Evolutionary conservation across 2,329 filamentous ascomycete species (phyloP), one percentile per base, ranked within the genome.

Genomic region (Fusarium tanahbumbuense): DNA sequence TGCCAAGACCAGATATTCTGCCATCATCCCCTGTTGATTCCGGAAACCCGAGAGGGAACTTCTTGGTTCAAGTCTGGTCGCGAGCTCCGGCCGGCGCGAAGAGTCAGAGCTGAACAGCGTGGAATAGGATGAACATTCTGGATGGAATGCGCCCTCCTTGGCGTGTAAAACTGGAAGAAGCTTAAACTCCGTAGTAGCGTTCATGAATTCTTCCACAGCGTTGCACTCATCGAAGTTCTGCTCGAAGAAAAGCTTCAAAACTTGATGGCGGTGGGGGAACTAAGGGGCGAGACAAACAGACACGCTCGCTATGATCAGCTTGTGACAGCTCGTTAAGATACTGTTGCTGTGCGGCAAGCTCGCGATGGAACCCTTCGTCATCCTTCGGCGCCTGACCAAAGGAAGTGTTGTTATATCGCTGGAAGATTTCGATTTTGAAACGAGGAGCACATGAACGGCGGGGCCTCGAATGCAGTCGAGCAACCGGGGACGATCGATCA

Each of bases 231-330:
- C 32, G 32, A 18, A 37, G 32, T 6, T 37, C 32, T 37, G 32
- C 32, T 18, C 16, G 16, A 37, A 37, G 32, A 18, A 18, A 18
- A 1, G 11, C 2, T 11, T 37, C 16, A 4, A 37, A 37, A 18
- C 3, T 3, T 6, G 2, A 2, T 11, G 32, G 8, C 0, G 32
- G 16, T 34, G 16, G 4, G 32, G 32, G 15, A 4, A 1, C 5
- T n/a, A 37, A 6, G 18, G 9, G 9, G 5, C 32, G 16, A 37
- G 9, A 9, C 9, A 3, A 18, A 37, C 0, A 0, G 2, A 18
- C 3, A 16, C 32, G 32, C 32, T 37, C 16, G 16, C 32, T 37
- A 11, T 0, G 16, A 6, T 37, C 9, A 18, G 9, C 18, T 6
- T 18, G 32, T 3, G 32, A 37, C 5, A 18, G 1, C 32, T 37